A percentile compares a stretch with the other conserved stretches of the same genome.
These are phyloP conservation scores for Eucalyptus pumila DNA, from an alignment of 345 rosid genomes.

Conservation along the genomic window DNA sequence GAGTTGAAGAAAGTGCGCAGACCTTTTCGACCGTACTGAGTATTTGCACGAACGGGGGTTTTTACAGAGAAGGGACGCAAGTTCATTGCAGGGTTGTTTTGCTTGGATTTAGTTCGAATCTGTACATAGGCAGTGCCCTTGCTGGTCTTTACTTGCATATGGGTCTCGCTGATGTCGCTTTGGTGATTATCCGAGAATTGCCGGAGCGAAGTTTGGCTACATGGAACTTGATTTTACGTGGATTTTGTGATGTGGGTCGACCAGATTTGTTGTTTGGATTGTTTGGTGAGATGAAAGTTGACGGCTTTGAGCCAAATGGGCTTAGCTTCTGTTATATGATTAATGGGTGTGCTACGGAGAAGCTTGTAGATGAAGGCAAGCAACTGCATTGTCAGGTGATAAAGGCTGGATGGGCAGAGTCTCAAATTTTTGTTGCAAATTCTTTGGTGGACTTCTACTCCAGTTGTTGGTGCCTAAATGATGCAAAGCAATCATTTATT, in stretches of 20 bases:
- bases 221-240: slow-evolving; percentile 45
- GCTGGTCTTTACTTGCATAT: slow-evolving; percentile 38
- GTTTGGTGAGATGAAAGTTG: slow-evolving; percentile 27
- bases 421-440: slow-evolving; percentile 49
- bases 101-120: slow-evolving; percentile 45
- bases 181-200: slow-evolving; percentile 50
- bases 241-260: slow-evolving; percentile 29
- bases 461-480: slow-evolving; percentile 31
- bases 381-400: slow-evolving; percentile 51
- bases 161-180: slow-evolving; percentile 30
- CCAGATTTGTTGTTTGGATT: slow-evolving; percentile 20
- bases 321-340: slow-evolving; percentile 65
- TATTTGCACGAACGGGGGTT: slow-evolving; percentile 29
- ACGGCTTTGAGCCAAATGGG: slow-evolving; percentile 37
- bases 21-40: slow-evolving; percentile 63
- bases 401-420: slow-evolving; percentile 41
- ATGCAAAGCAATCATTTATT: slow-evolving; percentile 37
- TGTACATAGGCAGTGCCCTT: slow-evolving; percentile 42
- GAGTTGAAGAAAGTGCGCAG: slow-evolving; percentile 49
- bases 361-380: slow-evolving; percentile 45
- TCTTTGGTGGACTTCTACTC: slow-evolving; percentile 66
- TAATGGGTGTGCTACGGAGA: slow-evolving; percentile 32
- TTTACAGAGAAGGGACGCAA: slow-evolving; percentile 45
- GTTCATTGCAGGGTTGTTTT: slow-evolving; percentile 57
- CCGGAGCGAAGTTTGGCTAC: slow-evolving; percentile 44